Evolutionary conservation across 2,329 filamentous ascomycete species (phyloP), one percentile per base, ranked within the genome.

Genomic region (Knufia petricola): DNA sequence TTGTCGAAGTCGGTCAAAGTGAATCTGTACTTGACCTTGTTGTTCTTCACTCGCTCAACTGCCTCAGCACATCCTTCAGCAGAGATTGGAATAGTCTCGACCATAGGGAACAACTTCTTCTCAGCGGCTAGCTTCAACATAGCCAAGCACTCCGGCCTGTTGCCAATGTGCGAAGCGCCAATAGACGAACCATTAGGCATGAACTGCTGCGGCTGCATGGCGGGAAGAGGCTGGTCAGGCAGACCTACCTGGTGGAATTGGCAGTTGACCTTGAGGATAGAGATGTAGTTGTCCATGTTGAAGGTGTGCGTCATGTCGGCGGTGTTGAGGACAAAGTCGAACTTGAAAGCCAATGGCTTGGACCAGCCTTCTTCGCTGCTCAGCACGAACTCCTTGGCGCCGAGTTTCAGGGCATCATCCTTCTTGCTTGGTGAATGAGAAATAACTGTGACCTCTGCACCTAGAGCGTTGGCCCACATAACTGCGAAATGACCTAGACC

Each of bases 231-330:
- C 53, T 86, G 83, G 50, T 80, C 74, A 0, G 76, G 76, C 1
- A 81, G 59, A 1, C 78, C 77, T 24, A 78, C 74, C 54, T 77
- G 73, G 60, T 81, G 76, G 61, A 81, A 78, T 26, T 72, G 68
- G 19, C 74, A 71, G 23, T 72, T 72, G 31, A 79, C 69, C 52
- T 72, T 73, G 23, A 78, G 64, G 0, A 71, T 72, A 0, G 66
- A 69, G 47, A 78, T 61, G 58, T 79, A 79, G 1, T 66, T 63
- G 26, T 39, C 15, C n/a, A 83, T 61, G 57, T 80, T 69, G 56
- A 82, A 79, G 43, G 70, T 67, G 61, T 79, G 84, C 52, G 92
- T 92, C 69, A 85, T 81, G 65, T 77, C 82, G 51, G 86, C 85
- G 47, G 81, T 82, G 69, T 86, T 85, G 65, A 87, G 78, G 57